These are phyloP conservation scores for Guyanaporus albipodus DNA, from an alignment of 768 basidiomycete species.

Conservation along the genomic window DNA sequence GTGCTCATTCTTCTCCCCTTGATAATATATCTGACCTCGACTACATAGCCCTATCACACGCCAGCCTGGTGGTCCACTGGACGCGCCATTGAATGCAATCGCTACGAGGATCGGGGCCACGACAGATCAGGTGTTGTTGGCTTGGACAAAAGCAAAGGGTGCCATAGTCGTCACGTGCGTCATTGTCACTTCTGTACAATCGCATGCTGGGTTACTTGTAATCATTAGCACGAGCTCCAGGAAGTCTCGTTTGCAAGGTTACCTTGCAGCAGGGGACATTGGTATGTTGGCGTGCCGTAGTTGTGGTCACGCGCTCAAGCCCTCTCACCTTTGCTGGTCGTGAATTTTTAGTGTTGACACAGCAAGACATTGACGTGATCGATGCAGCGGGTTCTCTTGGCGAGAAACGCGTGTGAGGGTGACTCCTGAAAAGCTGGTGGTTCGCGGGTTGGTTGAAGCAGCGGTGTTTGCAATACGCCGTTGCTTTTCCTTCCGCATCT, in stretches of 20 bases:
- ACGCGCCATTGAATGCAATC: slow-evolving; percentile 52
- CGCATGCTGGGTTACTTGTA: too few relatives aligned
- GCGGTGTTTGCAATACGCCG: slow-evolving; percentile 5
- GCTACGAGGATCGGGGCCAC: slow-evolving; percentile 48
- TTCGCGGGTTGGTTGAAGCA: slow-evolving; percentile 2
- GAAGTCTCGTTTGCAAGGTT: slow-evolving; percentile 60
- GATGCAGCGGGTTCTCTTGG: slow-evolving; percentile 50
- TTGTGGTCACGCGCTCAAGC: too few relatives aligned
- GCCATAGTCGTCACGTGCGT: slow-evolving; percentile 61
- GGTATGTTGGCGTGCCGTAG: slow-evolving; percentile 30
- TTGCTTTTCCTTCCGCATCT: slow-evolving; percentile 6
- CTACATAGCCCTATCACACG: slow-evolving; percentile 54
- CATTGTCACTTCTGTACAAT: not conserved
- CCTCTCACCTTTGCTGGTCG: not conserved
- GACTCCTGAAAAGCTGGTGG: not conserved
- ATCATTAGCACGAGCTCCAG: slow-evolving; percentile 58
- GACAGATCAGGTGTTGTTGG: slow-evolving; percentile 66
- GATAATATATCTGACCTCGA: not conserved
- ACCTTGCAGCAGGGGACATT: slow-evolving; percentile 64
- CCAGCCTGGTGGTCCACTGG: slow-evolving; percentile 63
- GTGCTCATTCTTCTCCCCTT: slow-evolving; percentile 13
- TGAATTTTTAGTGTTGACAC: slow-evolving; percentile 40
- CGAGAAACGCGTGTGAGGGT: not conserved
- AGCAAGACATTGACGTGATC: slow-evolving; percentile 49
- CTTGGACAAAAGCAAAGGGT: slow-evolving; percentile 70